Conservation (phyloP, 345 rosid species). For the Linum trigynum region DNA sequence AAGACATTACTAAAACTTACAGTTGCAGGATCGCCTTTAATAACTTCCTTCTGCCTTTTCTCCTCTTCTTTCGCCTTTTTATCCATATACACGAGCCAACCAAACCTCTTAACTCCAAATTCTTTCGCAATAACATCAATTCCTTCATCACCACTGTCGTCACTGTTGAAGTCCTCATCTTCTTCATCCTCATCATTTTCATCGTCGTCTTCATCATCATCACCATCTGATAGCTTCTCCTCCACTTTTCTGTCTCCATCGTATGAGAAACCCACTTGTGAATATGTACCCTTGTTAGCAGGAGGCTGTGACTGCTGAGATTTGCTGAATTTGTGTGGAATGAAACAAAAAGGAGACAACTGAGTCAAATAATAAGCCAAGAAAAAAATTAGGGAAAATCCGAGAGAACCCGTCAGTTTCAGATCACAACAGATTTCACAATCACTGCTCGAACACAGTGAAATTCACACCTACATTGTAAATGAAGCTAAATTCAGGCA, state of each 20-base stretch:
- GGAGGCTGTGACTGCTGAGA: slow-evolving; percentile 52
- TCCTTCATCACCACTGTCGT: slow-evolving; percentile 88
- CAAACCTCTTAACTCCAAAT: slow-evolving; percentile 86
- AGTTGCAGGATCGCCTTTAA: slow-evolving; percentile 94
- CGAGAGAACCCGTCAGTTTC: neutral
- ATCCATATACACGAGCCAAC: slow-evolving; percentile 98
- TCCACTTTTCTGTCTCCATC: slow-evolving; percentile 59
- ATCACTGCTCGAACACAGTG: neutral
- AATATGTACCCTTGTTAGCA: slow-evolving; percentile 71
- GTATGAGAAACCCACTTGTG: slow-evolving; percentile 93
- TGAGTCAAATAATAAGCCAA: neutral
- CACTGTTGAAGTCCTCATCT: slow-evolving; percentile 84
- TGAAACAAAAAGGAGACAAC: neutral
- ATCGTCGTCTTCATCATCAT: slow-evolving; percentile 52
- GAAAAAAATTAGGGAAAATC: neutral
- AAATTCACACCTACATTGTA: neutral
- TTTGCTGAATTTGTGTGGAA: slow-evolving; percentile 25
- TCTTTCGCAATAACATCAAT: slow-evolving; percentile 90
- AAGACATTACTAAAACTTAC: slow-evolving; percentile 43
- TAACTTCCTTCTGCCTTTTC: slow-evolving; percentile 83
- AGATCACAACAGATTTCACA: neutral
- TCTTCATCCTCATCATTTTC: slow-evolving; percentile 69
- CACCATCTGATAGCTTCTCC: slow-evolving; percentile 40
- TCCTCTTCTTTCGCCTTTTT: slow-evolving; percentile 92
- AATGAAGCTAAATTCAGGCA: neutral